Percentiles rank a stretch among this genome's conserved stretches.
phyloP scores from a whole-genome alignment of 1,139 yeast species.

The Yamadazyma buinensis region DNA sequence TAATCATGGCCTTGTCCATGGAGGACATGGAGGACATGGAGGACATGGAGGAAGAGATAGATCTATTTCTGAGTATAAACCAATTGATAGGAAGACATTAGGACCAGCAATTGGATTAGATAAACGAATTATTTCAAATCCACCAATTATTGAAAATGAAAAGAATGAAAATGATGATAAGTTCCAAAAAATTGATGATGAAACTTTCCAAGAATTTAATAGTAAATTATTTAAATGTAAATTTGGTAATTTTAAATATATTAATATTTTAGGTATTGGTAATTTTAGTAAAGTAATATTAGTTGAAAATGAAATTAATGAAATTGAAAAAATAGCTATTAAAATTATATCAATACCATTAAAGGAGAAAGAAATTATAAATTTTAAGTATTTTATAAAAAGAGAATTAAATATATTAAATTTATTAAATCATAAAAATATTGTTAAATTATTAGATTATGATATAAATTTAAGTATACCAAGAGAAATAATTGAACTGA shows the following conservation, averaged over 20 bases:
- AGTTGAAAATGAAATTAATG: too few species aligned
- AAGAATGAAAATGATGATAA: neutral
- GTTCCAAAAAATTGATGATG: too few species aligned
- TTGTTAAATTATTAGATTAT: slow-evolving; percentile 33
- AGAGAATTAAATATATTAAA: slow-evolving; percentile 72
- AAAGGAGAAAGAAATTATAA: slow-evolving; percentile 22
- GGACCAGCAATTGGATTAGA: slow-evolving; percentile 2
- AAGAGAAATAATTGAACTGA: slow-evolving; percentile 18
- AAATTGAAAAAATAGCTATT: slow-evolving; percentile 34
- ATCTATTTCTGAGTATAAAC: slow-evolving; percentile 34
- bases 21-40: too few species aligned
- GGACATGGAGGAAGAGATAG: slow-evolving; percentile 11
- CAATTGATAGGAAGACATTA: slow-evolving; percentile 20
- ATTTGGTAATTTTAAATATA: slow-evolving; percentile 17
- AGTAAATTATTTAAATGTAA: slow-evolving; percentile 12
- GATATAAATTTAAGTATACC: slow-evolving; percentile 21
- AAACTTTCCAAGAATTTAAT: slow-evolving; percentile 6
- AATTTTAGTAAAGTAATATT: slow-evolving; percentile 57
- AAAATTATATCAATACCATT: slow-evolving; percentile 39
- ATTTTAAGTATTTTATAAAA: slow-evolving; percentile 63
- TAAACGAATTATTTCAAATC: slow-evolving; percentile 7
- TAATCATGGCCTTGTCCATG: too few species aligned
- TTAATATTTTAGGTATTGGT: slow-evolving; percentile 49
- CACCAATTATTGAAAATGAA: slow-evolving; percentile 1
- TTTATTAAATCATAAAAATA: slow-evolving; percentile 41